These are phyloP conservation scores for Elongisporangium undulatum DNA, from an alignment of 352 stramenopile genomes.

Conservation along the genomic window DNA sequence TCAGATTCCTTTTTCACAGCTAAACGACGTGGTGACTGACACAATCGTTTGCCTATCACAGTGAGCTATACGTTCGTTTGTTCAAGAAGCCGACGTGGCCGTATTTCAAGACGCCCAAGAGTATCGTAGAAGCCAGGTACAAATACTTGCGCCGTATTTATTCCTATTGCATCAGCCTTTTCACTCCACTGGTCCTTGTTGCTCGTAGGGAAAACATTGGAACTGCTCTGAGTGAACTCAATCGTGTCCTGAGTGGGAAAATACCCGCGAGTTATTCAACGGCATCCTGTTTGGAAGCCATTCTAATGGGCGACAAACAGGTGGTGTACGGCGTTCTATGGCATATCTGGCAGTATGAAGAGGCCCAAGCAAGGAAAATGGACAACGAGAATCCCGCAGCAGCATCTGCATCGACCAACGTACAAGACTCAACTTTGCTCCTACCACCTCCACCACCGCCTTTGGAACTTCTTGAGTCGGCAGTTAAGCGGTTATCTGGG, in stretches of 20 bases:
- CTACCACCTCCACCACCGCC: neutral
- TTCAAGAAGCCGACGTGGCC: constrained; percentile 3
- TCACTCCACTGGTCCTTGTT: neutral
- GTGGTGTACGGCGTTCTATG: constrained; percentile 43
- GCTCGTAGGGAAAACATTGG: constrained; percentile 33
- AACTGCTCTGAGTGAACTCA: constrained; percentile 15
- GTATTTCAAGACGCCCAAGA: constrained; percentile 16
- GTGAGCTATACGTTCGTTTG: constrained; percentile 8
- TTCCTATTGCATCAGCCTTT: neutral
- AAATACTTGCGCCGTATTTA: neutral
- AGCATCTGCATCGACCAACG: neutral
- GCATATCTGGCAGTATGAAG: constrained; percentile 37
- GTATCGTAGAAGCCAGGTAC: constrained; percentile 18
- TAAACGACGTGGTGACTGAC: neutral
- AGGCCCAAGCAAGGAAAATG: constrained; percentile 1
- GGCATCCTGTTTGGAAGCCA: constrained; percentile 21
- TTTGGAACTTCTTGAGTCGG: neutral
- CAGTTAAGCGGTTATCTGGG: neutral
- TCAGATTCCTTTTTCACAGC: neutral
- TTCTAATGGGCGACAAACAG: constrained; percentile 43
- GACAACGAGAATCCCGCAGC: neutral
- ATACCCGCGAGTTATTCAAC: constrained; percentile 12
- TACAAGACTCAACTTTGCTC: neutral
- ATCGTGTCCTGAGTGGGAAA: neutral
- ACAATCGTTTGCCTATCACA: neutral